Conservation (phyloP, 441 rosid genomes). For the Populus hybrid region DNA sequence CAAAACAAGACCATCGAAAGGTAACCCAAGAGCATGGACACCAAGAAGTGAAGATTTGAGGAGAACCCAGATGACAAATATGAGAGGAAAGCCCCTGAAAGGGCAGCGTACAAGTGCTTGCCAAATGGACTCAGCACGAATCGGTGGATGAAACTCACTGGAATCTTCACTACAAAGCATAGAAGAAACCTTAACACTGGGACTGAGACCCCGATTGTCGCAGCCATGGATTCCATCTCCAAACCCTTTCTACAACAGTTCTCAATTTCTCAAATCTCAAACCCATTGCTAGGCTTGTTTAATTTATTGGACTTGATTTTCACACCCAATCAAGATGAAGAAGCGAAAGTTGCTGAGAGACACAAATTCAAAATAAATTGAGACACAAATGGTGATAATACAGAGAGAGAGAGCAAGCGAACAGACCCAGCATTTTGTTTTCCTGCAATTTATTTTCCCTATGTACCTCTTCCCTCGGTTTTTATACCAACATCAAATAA, state of each 20-base stretch:
- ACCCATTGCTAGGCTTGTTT: too few relatives aligned
- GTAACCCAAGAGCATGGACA: conserved; percentile 76
- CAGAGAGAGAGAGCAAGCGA: too few relatives aligned
- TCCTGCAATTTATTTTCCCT: too few relatives aligned
- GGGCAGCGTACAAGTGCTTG: conserved; percentile 64
- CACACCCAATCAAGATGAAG: too few relatives aligned
- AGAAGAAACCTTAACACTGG: conserved; percentile 82
- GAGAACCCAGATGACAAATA: conserved; percentile 86
- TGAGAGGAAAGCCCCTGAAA: conserved; percentile 68
- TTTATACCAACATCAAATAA: too few relatives aligned
- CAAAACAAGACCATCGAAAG: conserved; percentile 68
- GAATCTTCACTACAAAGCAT: conserved; percentile 84
- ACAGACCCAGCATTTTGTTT: too few relatives aligned
- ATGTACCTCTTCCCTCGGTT: too few relatives aligned
- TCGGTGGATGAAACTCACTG: conserved; percentile 67
- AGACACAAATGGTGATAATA: too few relatives aligned
- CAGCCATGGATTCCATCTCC: conserved; percentile 52
- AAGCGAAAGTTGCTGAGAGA: too few relatives aligned
- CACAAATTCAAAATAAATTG: too few relatives aligned
- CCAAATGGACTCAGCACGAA: conserved; percentile 59
- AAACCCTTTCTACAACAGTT: neutral
- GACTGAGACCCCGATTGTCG: conserved; percentile 77
- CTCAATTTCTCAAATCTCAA: too few relatives aligned
- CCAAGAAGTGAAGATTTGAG: conserved; percentile 88
- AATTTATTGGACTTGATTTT: too few relatives aligned